Evolutionary conservation across 1,139 yeast species (phyloP).

Genomic region (Debaryomyces psychrophilus): DNA sequence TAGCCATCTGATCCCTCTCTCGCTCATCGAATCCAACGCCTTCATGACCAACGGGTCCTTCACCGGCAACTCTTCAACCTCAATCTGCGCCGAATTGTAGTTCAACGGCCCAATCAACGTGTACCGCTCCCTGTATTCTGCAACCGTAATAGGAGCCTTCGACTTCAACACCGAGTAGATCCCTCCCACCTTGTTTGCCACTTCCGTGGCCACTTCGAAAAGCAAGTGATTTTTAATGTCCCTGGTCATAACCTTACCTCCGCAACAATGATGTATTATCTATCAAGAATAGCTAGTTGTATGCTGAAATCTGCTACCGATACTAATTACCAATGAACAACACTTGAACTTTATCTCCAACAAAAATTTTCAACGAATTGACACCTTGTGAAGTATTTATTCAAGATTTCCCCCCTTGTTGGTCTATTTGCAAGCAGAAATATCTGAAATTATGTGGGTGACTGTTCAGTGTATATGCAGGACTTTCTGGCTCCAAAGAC

Average conservation of each 20-base stretch:
- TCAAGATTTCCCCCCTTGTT: background rate
- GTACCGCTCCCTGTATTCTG: constrained; percentile 89
- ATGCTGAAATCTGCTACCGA: background rate
- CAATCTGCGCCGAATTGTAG: constrained; percentile 81
- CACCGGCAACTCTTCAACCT: constrained; percentile 85
- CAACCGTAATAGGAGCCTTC: constrained; percentile 94
- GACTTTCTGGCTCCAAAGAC: background rate
- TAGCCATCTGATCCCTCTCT: constrained; percentile 78
- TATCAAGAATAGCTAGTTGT: background rate
- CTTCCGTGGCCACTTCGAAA: constrained; percentile 96
- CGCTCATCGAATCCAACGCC: constrained; percentile 72
- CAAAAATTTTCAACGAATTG: background rate
- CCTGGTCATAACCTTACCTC: constrained; percentile 54
- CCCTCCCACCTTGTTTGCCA: constrained; percentile 97
- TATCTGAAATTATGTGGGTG: constrained; percentile 4
- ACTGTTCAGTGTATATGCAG: constrained; percentile 8
- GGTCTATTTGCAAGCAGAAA: constrained; percentile 4
- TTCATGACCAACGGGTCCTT: constrained; percentile 62
- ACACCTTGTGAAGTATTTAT: background rate
- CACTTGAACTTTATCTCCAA: background rate
- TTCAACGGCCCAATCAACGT: constrained; percentile 87
- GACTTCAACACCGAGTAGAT: constrained; percentile 95
- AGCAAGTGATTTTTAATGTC: constrained; percentile 81
- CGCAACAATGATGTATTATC: background rate
- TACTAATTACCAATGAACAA: background rate